phyloP scores from a whole-genome alignment of 2,329 filamentous ascomycete species.

The Pyrenochaeta sp. region DNA sequence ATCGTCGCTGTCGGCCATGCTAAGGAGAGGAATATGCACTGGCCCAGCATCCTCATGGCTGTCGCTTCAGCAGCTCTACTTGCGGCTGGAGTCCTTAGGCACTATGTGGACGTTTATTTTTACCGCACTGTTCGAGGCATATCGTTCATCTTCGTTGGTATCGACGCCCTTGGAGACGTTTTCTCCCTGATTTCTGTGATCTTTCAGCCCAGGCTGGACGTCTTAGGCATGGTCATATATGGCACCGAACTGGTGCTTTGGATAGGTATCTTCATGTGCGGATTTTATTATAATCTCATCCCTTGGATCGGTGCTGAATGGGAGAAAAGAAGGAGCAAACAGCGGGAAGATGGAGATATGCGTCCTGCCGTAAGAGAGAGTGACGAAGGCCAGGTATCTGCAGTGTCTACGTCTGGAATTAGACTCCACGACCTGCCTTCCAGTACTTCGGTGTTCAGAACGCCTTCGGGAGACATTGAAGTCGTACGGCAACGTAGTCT shows the following conservation, averaged over 20 bases:
- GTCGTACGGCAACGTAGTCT: conserved; percentile 30
- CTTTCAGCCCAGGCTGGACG: conserved; percentile 66
- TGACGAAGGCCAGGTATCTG: neutral
- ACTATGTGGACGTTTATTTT: conserved; percentile 74
- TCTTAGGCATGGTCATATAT: conserved; percentile 73
- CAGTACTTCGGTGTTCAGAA: conserved; percentile 71
- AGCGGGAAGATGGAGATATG: conserved; percentile 1
- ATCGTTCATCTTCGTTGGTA: conserved; percentile 74
- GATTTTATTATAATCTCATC: conserved; percentile 69
- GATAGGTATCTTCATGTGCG: conserved; percentile 72
- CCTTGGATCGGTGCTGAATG: conserved; percentile 62
- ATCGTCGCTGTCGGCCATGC: conserved; percentile 65
- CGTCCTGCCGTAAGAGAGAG: neutral
- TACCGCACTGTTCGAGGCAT: conserved; percentile 74
- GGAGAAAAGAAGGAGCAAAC: conserved; percentile 19
- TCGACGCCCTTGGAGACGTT: conserved; percentile 74
- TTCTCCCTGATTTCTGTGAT: conserved; percentile 72
- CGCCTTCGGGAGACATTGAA: conserved; percentile 56
- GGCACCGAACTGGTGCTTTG: conserved; percentile 71
- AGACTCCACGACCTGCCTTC: conserved; percentile 62
- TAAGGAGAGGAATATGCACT: conserved; percentile 57
- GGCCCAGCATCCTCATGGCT: conserved; percentile 74
- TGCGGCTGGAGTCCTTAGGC: conserved; percentile 70
- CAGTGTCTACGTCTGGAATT: conserved; percentile 33
- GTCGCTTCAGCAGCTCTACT: conserved; percentile 69